phyloP scores from a whole-genome alignment of 169 alveolate genomes.

The Theileria annulata region DNA sequence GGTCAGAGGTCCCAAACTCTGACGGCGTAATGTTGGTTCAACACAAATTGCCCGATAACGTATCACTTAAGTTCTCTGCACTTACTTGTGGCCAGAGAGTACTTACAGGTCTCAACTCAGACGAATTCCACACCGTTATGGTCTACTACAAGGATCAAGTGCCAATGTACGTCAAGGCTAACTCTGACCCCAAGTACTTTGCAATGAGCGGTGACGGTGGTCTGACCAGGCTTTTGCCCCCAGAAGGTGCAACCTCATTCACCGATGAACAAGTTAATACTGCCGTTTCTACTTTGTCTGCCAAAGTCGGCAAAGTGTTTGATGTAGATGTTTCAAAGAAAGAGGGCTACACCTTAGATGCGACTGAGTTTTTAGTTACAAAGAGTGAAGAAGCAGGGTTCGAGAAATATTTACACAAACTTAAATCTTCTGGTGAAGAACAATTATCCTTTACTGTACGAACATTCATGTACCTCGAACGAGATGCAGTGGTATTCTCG shows the following conservation, averaged over 20 bases:
- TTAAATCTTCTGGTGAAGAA: background rate
- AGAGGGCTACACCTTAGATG: constrained; percentile 2
- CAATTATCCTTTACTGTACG: background rate
- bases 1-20: background rate
- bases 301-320: constrained; percentile 2
- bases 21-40: constrained; percentile 4
- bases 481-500: constrained; percentile 2
- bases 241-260: background rate
- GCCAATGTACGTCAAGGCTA: constrained; percentile 7
- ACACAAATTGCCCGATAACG: constrained; percentile 12
- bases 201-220: constrained; percentile 14
- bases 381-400: background rate
- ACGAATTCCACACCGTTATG: background rate
- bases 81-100: constrained; percentile 10
- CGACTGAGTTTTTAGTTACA: background rate
- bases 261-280: constrained; percentile 2
- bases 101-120: constrained; percentile 1
- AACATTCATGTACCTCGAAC: background rate
- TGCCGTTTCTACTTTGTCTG: background rate
- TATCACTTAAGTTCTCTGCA: constrained; percentile 9
- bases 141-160: background rate
- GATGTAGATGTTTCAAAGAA: background rate
- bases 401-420: background rate
- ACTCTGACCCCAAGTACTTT: constrained; percentile 15
- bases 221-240: background rate